Percentiles rank a stretch among this genome's conserved stretches.
Evolutionary conservation across 1,139 yeast species (phyloP).

Genomic region (Petasospora rhodanensis): DNA sequence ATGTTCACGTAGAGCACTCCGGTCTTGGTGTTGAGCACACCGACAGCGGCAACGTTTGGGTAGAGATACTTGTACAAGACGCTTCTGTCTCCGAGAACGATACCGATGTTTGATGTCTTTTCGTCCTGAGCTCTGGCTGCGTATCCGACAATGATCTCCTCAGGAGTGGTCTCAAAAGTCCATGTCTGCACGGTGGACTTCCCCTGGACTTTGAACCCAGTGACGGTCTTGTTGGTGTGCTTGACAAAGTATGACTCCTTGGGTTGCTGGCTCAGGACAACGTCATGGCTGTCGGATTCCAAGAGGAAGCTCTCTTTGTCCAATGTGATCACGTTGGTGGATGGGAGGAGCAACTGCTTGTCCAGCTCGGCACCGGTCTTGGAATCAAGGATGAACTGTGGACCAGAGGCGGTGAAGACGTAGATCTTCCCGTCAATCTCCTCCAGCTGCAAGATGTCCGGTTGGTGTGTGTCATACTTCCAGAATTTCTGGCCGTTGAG

Average conservation of each 20-base stretch:
- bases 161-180: conserved; percentile 25
- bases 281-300: conserved; percentile 25
- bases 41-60: conserved; percentile 60
- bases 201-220: conserved; percentile 25
- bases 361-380: conserved; percentile 16
- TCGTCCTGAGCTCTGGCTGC: conserved; percentile 40
- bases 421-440: conserved; percentile 18
- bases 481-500: conserved; percentile 38
- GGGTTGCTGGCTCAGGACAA: conserved; percentile 13
- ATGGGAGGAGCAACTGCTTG: conserved; percentile 15
- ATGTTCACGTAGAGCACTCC: conserved; percentile 42
- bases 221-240: conserved; percentile 22
- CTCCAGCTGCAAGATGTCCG: conserved; percentile 22
- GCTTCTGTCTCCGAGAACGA: conserved; percentile 62
- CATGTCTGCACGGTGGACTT: conserved; percentile 29
- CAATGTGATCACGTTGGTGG: conserved; percentile 15
- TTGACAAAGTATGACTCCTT: conserved; percentile 21
- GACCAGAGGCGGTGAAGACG: conserved; percentile 28
- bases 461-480: conserved; percentile 31
- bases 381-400: conserved; percentile 14
- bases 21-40: conserved; percentile 37
- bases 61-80: conserved; percentile 82
- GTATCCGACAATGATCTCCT: conserved; percentile 36
- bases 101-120: conserved; percentile 62
- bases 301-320: conserved; percentile 22